Percentiles rank a stretch among this genome's conserved stretches.
Evolutionary conservation across 805 yeast species (phyloP).

Genomic region (Pichia kluyveri): DNA sequence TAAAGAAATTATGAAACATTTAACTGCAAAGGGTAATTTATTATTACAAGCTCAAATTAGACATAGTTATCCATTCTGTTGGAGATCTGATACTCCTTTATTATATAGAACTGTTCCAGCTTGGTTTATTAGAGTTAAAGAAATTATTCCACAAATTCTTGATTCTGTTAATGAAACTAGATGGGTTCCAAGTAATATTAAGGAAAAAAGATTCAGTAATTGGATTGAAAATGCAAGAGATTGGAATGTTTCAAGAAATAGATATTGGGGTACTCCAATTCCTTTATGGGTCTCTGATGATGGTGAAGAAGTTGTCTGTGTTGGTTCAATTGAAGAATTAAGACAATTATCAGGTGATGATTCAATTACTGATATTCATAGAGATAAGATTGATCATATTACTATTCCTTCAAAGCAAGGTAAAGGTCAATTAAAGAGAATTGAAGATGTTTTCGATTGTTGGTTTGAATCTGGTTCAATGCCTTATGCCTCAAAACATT

Average conservation of each 20-base stretch:
- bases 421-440: constrained; percentile 78
- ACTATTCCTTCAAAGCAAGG: constrained; percentile 91
- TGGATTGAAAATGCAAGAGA: constrained; percentile 99
- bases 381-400: constrained; percentile 84
- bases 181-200: constrained; percentile 90
- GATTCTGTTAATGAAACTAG: constrained; percentile 74
- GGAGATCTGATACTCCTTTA: constrained; percentile 99
- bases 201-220: constrained; percentile 92
- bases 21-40: constrained; percentile 70
- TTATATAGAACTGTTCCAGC: constrained; percentile 95
- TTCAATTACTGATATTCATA: constrained; percentile 84
- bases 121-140: constrained; percentile 91
- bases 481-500: constrained; percentile 97
- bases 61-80: constrained; percentile 98
- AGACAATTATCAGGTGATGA: constrained; percentile 72
- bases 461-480: constrained; percentile 99
- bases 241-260: constrained; percentile 96
- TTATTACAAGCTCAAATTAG: constrained; percentile 73
- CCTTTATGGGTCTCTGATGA: constrained; percentile 98
- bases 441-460: constrained; percentile 98
- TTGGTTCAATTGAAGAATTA: constrained; percentile 86
- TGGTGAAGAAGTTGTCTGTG: constrained; percentile 82
- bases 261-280: constrained; percentile 99
- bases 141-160: constrained; percentile 82
- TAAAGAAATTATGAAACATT: constrained; percentile 73